Evolutionary conservation across 2,329 filamentous ascomycete genomes (phyloP).

Genomic region (Drechmeria coniospora): DNA sequence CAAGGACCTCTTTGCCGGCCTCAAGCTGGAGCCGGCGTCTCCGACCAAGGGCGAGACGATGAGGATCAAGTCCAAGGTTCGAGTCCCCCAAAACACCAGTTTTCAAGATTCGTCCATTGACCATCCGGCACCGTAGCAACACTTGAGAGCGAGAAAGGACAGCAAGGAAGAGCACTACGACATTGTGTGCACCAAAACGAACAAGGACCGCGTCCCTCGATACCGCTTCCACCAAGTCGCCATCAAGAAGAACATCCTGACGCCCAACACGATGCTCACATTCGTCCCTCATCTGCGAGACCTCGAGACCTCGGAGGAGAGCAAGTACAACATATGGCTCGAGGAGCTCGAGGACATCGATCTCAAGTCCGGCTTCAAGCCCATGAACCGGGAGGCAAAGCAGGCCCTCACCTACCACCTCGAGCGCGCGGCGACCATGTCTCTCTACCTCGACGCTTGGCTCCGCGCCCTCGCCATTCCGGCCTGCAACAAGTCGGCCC

Average conservation of each 20-base stretch:
- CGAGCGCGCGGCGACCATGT: constrained; percentile 35
- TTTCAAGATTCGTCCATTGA: constrained; percentile 6
- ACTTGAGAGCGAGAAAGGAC: constrained; percentile 27
- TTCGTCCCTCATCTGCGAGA: constrained; percentile 45
- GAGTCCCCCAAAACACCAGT: not conserved
- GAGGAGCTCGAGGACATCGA: constrained; percentile 43
- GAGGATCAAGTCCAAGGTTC: constrained; percentile 35
- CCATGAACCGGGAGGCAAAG: constrained; percentile 36
- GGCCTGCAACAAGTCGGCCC: constrained; percentile 33
- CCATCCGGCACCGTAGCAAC: constrained; percentile 22
- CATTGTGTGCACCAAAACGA: constrained; percentile 31
- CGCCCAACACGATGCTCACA: constrained; percentile 43
- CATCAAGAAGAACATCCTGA: constrained; percentile 42
- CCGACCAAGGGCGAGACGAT: constrained; percentile 25
- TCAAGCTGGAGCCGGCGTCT: constrained; percentile 21
- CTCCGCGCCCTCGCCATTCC: constrained; percentile 32
- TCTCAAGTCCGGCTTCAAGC: constrained; percentile 39
- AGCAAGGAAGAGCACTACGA: constrained; percentile 24
- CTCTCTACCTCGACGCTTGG: constrained; percentile 39
- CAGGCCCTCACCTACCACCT: constrained; percentile 30
- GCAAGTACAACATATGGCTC: constrained; percentile 39
- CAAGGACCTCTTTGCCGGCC: constrained; percentile 30
- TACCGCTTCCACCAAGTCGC: constrained; percentile 46
- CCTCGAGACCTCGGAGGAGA: constrained; percentile 39
- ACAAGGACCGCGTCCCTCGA: constrained; percentile 35